A percentile compares a stretch with the other conserved stretches of the same genome.
These are phyloP conservation scores for Populus nigra DNA, from an alignment of 345 rosid genomes.

Conservation along the genomic window DNA sequence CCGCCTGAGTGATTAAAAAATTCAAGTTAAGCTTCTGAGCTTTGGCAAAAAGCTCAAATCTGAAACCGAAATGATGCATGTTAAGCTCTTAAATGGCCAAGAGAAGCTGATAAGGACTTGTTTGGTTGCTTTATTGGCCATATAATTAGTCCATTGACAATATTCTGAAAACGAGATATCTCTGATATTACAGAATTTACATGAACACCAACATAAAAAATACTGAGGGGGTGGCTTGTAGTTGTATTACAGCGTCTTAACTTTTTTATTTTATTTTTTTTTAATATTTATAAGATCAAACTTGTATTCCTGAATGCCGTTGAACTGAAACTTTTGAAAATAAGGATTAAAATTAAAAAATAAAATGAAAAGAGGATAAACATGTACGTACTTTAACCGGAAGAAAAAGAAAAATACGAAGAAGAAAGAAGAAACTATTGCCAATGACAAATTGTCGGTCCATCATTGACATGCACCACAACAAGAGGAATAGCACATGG, in stretches of 20 bases:
- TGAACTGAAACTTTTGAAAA: neutral
- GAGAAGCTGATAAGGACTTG: neutral
- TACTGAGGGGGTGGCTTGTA: neutral
- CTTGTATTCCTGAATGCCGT: neutral
- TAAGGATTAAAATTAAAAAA: too few relatives aligned
- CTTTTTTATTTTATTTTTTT: too few relatives aligned
- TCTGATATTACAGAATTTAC: neutral
- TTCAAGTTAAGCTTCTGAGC: neutral
- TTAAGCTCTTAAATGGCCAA: neutral
- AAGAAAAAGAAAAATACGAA: too few relatives aligned
- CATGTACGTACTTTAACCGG: too few relatives aligned
- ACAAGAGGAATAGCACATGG: too few relatives aligned
- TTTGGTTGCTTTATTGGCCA: neutral
- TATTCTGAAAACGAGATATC: too few relatives aligned
- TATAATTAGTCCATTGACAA: too few relatives aligned
- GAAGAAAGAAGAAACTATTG: too few relatives aligned
- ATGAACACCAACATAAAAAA: neutral
- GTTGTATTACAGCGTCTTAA: neutral
- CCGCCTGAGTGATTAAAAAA: neutral
- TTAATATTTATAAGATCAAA: too few relatives aligned
- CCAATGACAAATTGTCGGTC: fast-evolving
- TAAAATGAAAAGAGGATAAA: too few relatives aligned
- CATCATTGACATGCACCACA: fast-evolving
- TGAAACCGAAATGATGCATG: neutral
- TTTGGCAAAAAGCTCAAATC: too few relatives aligned